Conservation (phyloP, 2,329 filamentous ascomycete genomes). For the Cercospora sp. region DNA sequence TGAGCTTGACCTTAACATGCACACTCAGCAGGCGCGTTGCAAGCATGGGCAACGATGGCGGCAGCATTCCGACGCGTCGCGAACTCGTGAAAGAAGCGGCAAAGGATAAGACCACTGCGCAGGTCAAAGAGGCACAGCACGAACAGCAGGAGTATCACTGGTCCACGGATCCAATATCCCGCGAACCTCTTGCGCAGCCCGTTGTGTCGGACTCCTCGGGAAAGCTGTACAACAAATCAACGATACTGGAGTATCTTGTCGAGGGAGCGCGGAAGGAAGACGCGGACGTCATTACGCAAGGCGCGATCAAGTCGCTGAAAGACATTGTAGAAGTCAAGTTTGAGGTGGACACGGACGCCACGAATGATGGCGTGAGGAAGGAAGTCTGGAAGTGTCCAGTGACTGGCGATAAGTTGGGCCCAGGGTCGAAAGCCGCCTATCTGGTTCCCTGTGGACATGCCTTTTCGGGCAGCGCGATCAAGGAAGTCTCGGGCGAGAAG, state of each 20-base stretch:
- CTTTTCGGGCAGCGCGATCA: slow-evolving; percentile 83
- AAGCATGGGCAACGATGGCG: slow-evolving; percentile 93
- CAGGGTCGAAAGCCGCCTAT: slow-evolving; percentile 78
- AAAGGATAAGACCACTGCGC: slow-evolving; percentile 74
- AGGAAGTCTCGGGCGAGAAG: slow-evolving; percentile 57
- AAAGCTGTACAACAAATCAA: slow-evolving; percentile 91
- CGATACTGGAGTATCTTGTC: slow-evolving; percentile 70
- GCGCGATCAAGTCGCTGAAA: slow-evolving; percentile 72
- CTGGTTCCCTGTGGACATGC: slow-evolving; percentile 93
- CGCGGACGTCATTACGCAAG: slow-evolving; percentile 61
- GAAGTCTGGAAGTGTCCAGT: slow-evolving; percentile 80
- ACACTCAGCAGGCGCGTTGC: neutral
- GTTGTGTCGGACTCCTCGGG: slow-evolving; percentile 84
- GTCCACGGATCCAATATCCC: slow-evolving; percentile 84
- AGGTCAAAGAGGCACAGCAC: slow-evolving; percentile 83
- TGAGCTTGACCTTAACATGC: neutral
- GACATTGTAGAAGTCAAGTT: slow-evolving; percentile 89
- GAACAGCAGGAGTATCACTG: slow-evolving; percentile 86
- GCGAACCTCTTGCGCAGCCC: slow-evolving; percentile 68
- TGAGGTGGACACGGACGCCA: slow-evolving; percentile 52
- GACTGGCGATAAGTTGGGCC: slow-evolving; percentile 81
- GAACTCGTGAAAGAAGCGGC: slow-evolving; percentile 95
- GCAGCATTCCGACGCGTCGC: slow-evolving; percentile 88
- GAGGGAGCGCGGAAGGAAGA: slow-evolving; percentile 56
- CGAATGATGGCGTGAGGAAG: slow-evolving; percentile 29